Base-by-base conservation (phyloP, 306 rosid genomes). In the Hippophae gyantsensis region DNA sequence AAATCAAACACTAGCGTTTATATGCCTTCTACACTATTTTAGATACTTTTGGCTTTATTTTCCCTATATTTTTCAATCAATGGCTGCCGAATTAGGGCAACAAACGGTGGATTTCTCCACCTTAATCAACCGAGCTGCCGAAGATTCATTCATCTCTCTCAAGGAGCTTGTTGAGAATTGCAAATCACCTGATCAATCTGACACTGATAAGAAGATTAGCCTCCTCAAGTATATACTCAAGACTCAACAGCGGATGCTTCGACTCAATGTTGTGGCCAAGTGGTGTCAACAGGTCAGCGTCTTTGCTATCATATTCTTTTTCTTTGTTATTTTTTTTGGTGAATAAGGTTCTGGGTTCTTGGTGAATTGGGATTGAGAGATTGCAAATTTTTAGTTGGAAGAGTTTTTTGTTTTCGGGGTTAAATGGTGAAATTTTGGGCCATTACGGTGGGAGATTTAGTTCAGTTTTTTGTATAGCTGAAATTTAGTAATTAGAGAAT, bases 221-320 rank as follows among this genome's bases (percentile, higher is more conserved):
- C 70, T 92, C 58, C 95, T 92, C 66, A 92, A 92, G 78, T 85
- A 82, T 74, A 73, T 92, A 10, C 78, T 58, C 78, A 92, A 92
- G 86, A 92, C 99, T 55, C 96, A 84, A 63, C 99, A 92, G 76
- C 84, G 99, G 6, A 88, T 92, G 95, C 88, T 92, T 59, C 84
- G 99, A 8, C 99, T 92, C 79, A 80, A 88, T 77, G 99, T 86
- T 56, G 85, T 92, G 51, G 76, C 99, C 64, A 88, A 88, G 74
- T 92, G 99, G 99, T 92, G 95, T 64, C 96, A 84, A 50, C 99
- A 92, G 95, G 99, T 82, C 13, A 6, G 52, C 11, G 46, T 3
- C 1, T 51, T 51, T 43, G 45, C 45, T 54, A n/a, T 27, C 38
- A 4, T 0, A 13, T 12, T 52, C 9, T 23, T 2, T 13, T 42